Evolutionary conservation across 257 asterid genomes (phyloP), one percentile per base, ranked within the genome.

Genomic region (Haberlea rhodopensis): DNA sequence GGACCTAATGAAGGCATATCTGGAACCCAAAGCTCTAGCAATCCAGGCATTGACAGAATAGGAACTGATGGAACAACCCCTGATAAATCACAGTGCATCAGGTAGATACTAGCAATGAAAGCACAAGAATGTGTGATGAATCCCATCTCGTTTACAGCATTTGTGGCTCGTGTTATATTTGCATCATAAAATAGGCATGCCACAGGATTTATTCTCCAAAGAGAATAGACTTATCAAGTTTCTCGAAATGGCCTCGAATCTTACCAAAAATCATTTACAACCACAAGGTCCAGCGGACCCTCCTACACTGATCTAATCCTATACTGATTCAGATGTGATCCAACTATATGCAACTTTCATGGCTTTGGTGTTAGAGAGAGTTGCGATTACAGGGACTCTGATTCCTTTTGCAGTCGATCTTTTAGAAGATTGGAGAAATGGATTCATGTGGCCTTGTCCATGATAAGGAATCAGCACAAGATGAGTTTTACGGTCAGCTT

Each of bases 121-220:
- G 85, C 87, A 71, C 89, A 82, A 5, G 92, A 79, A 37, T 85
- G 92, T 10, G 89, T 85, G 53, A 85, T 75, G 69, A 82, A 80
- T 31, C 61, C 74, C 21, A 77, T 26, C 70, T 77, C 62, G 55
- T 65, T 25, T 20, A 82, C 84, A 23, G 76, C 78, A 11, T 45
- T 60, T 18, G 80, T 75, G 60, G 85, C 82, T 87, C 89, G 80
- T 19, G 77, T 63, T 66, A 80, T 78, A 22, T 82, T 83, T 6
- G 78, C 88, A 76, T 82, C 92, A 69, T 80, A 80, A 32, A 85
- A 70, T 0, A 85, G 40, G 69, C 89, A 82, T 61, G 77, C 83
- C 19, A 85, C 79, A 11, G 85, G 85, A 45, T 26, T 53, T 9
- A 71, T 34, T 60, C 75, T 55, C 62, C 72, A 19, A 55, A 71